Percentiles rank a stretch among this genome's conserved stretches.
phyloP scores from a whole-genome alignment of 2,329 filamentous ascomycete species.

The Cytospora piceicola region DNA sequence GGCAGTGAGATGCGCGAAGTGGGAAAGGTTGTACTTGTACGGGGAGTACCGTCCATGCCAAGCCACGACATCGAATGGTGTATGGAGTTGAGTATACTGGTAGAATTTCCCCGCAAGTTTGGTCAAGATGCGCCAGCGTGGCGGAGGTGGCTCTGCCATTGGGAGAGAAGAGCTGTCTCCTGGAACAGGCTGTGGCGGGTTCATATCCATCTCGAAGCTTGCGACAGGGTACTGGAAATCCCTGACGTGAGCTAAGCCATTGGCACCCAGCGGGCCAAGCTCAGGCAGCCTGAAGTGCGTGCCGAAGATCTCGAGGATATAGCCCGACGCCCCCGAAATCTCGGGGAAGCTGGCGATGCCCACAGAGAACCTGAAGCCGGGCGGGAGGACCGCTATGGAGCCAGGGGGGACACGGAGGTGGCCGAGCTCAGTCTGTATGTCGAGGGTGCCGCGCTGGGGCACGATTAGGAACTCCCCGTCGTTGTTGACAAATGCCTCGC shows the following conservation, averaged over 20 bases:
- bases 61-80: constrained; percentile 68
- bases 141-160: background rate
- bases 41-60: constrained; percentile 67
- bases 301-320: constrained; percentile 68
- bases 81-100: constrained; percentile 61
- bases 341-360: constrained; percentile 58
- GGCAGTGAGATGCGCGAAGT: constrained; percentile 58
- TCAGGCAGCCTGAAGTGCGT: constrained; percentile 66
- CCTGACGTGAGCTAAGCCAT: constrained; percentile 64
- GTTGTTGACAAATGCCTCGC: constrained; percentile 53
- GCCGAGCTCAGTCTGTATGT: constrained; percentile 71
- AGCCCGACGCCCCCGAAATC: constrained; percentile 38
- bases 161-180: constrained; percentile 15
- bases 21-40: constrained; percentile 54
- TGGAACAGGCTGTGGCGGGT: constrained; percentile 6
- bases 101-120: constrained; percentile 65
- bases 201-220: constrained; percentile 45
- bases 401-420: constrained; percentile 61
- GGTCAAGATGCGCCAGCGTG: constrained; percentile 48
- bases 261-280: constrained; percentile 66
- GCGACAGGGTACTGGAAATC: constrained; percentile 68
- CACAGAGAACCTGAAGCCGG: constrained; percentile 65
- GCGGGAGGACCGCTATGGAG: constrained; percentile 66
- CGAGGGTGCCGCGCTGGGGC: constrained; percentile 63
- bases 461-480: constrained; percentile 70